Evolutionary conservation across 2,329 filamentous ascomycete species (phyloP).

Genomic region (Akanthomyces dipterigenus): DNA sequence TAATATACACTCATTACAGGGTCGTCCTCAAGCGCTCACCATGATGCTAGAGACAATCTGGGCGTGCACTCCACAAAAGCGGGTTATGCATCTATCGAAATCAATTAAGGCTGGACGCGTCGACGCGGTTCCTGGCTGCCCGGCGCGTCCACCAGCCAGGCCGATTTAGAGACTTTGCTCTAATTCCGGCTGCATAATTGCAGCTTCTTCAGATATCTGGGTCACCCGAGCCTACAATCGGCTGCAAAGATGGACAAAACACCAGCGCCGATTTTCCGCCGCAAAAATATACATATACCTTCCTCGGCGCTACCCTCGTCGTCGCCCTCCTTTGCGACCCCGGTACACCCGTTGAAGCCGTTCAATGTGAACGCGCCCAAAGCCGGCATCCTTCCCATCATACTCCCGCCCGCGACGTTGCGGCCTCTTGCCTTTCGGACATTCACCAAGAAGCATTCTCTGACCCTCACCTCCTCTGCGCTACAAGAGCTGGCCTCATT

Average conservation of each 20-base stretch:
- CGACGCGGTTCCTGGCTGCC: constrained; percentile 24
- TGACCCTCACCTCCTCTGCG: constrained; percentile 83
- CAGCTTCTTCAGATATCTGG: background rate
- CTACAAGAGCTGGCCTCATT: constrained; percentile 80
- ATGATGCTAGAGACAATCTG: background rate
- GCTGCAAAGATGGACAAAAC: constrained; percentile 30
- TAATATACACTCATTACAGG: background rate
- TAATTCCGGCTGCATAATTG: background rate
- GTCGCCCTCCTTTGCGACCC: constrained; percentile 84
- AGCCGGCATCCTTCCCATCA: constrained; percentile 73
- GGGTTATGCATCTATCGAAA: constrained; percentile 23
- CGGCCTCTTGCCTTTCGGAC: constrained; percentile 89
- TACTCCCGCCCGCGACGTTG: constrained; percentile 79
- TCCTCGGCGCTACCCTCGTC: constrained; percentile 71
- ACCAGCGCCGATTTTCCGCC: constrained; percentile 32
- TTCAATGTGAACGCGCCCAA: constrained; percentile 48
- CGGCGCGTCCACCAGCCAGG: constrained; percentile 4
- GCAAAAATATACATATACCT: constrained; percentile 25
- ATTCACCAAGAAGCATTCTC: constrained; percentile 94
- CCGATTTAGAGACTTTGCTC: background rate
- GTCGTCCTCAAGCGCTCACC: background rate
- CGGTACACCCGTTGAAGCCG: constrained; percentile 68
- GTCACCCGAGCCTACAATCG: background rate
- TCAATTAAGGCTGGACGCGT: constrained; percentile 31
- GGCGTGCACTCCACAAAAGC: constrained; percentile 1